phyloP scores from a whole-genome alignment of 306 rosid species.

The Dryas octopetala region DNA sequence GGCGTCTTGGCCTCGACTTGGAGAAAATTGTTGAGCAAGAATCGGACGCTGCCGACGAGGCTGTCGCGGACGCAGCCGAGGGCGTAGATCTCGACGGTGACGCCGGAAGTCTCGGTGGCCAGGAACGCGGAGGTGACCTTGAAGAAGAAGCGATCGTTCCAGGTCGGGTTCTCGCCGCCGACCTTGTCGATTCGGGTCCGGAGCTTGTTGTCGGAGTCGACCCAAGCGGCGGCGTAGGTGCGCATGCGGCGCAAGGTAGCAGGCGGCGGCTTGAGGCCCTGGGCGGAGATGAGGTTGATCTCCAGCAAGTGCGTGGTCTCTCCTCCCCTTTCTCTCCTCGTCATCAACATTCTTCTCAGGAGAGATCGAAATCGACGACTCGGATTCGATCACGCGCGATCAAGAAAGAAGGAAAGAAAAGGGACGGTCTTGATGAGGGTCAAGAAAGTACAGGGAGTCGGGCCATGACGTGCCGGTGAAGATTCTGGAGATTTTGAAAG shows the following conservation, averaged over 20 bases:
- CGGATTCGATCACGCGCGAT: slow-evolving; percentile 24
- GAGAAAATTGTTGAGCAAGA: slow-evolving; percentile 63
- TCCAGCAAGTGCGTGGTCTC: slow-evolving; percentile 52
- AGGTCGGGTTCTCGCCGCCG: slow-evolving; percentile 74
- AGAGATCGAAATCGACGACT: slow-evolving; percentile 31
- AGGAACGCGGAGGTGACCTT: slow-evolving; percentile 66
- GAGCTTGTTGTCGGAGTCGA: slow-evolving; percentile 56
- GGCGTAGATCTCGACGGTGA: slow-evolving; percentile 67
- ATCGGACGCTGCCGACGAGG: slow-evolving; percentile 66
- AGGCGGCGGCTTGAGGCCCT: slow-evolving; percentile 57
- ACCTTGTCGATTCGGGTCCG: slow-evolving; percentile 61
- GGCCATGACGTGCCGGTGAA: slow-evolving; percentile 15
- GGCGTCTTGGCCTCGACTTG: slow-evolving; percentile 37
- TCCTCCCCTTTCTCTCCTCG: slow-evolving; percentile 29
- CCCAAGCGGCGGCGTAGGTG: slow-evolving; percentile 75
- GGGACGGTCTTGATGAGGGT: slow-evolving; percentile 26
- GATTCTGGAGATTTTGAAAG: neutral
- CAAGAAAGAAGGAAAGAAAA: slow-evolving; percentile 30
- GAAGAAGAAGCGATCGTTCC: slow-evolving; percentile 94
- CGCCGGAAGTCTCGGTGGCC: slow-evolving; percentile 64
- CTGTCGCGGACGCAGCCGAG: slow-evolving; percentile 55
- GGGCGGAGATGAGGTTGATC: slow-evolving; percentile 94
- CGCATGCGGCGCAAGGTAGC: slow-evolving; percentile 38
- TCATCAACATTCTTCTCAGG: neutral
- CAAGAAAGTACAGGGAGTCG: slow-evolving; percentile 21